Evolutionary conservation across 202 grass and related monocot genomes (phyloP), one percentile per base, ranked within the genome.

Genomic region (Elaeis oleifera): DNA sequence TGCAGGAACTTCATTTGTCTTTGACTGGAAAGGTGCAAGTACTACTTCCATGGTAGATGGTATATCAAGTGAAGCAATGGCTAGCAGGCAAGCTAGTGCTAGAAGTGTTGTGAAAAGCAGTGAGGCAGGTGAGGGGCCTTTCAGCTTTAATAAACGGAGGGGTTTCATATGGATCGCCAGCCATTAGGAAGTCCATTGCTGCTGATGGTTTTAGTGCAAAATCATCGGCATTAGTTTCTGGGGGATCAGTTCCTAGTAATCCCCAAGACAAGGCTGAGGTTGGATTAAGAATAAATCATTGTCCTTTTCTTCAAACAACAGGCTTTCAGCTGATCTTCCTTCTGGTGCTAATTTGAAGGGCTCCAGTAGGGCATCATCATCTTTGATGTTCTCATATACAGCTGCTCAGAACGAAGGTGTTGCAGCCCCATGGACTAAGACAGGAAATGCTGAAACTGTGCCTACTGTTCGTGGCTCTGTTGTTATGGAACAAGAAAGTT

Each of bases 211-310:
- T 69, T 50, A 83, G 18, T 74, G 70, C 83, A 28, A 76, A 88
- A 77, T 74, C 81, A 61, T 63, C 67, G 55, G 16, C 57, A 61
- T 71, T 78, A 56, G 55, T 59, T 61, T 81, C 87, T 72, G 80
- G 79, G 74, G 73, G 78, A 78, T 71, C 69, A 11, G 53, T 60
- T 61, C n/a, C 67, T 23, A 65, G 58, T 78, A 84, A 72, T 56
- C 58, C 55, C 5, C 50, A 53, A 79, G 79, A 83, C 63, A 97
- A 49, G 57, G 71, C 63, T 27, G 65, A 55, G 9, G 13, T 50
- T 79, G 71, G 61, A 69, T 20, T 83, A 53, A 72, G 69, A 74
- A 63, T 74, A 56, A 77, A 13, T 29, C 54, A 58, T 13, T 44
- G 6, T 23, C 39, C 39, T 22, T 59, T 69, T 31, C 22, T 0